Evolutionary conservation across 163 green algal species (phyloP).

Genomic region (Trebouxiophyceae sp.): DNA sequence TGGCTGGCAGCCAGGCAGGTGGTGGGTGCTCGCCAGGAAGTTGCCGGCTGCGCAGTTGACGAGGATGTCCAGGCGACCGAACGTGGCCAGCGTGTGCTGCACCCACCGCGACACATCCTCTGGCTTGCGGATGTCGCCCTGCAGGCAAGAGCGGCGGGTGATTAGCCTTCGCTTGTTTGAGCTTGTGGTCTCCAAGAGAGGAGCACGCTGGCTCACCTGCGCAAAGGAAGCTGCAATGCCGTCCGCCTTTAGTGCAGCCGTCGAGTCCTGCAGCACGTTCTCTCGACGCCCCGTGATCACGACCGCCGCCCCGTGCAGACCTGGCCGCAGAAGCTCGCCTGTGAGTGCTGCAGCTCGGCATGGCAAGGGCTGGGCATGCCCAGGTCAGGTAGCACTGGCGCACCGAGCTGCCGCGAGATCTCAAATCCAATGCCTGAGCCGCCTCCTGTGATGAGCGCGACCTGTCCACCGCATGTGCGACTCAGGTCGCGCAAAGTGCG

Average conservation of each 20-base stretch:
- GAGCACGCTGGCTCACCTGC: constrained; percentile 22
- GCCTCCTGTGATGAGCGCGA: constrained; percentile 83
- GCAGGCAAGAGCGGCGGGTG: constrained; percentile 16
- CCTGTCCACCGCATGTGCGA: constrained; percentile 10
- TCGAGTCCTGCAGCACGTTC: constrained; percentile 63
- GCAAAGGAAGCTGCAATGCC: constrained; percentile 47
- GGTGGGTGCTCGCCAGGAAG: constrained; percentile 58
- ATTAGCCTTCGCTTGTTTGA: background rate
- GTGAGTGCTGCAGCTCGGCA: background rate
- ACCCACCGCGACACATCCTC: constrained; percentile 64
- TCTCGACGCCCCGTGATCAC: constrained; percentile 77
- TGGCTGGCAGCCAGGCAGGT: background rate
- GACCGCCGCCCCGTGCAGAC: constrained; percentile 78
- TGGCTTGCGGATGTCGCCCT: constrained; percentile 80
- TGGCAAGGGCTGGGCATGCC: background rate
- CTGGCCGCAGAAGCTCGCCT: constrained; percentile 29
- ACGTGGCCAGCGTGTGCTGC: constrained; percentile 12
- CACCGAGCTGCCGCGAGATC: constrained; percentile 84
- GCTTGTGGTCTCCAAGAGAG: background rate
- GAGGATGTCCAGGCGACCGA: constrained; percentile 76
- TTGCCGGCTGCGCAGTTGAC: constrained; percentile 96
- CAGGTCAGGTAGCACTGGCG: constrained; percentile 2
- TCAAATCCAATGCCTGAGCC: constrained; percentile 88
- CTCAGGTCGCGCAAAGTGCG: background rate
- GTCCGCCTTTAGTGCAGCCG: constrained; percentile 29